phyloP scores from a whole-genome alignment of 352 stramenopile species.

The Plasmopara viticola region DNA sequence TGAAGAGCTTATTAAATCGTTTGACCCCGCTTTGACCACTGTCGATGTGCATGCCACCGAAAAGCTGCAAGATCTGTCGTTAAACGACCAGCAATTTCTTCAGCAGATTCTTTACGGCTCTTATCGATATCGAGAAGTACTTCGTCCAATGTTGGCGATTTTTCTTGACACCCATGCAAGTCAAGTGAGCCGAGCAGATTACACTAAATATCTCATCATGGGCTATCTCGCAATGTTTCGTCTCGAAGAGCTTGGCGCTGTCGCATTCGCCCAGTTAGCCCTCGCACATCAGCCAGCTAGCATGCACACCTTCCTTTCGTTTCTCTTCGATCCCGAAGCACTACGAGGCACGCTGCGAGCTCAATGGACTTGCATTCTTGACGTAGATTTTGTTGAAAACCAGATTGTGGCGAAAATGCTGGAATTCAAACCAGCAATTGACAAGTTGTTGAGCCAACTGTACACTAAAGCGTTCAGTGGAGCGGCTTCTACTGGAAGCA shows the following conservation, averaged over 20 bases:
- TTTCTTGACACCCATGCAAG: slow-evolving; percentile 80
- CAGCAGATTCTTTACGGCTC: slow-evolving; percentile 88
- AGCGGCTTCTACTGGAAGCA: slow-evolving; percentile 14
- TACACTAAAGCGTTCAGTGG: slow-evolving; percentile 63
- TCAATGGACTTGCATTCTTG: slow-evolving; percentile 79
- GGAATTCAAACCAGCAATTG: slow-evolving; percentile 28
- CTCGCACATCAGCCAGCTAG: slow-evolving; percentile 67
- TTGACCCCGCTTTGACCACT: slow-evolving; percentile 63
- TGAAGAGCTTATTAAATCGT: slow-evolving; percentile 73
- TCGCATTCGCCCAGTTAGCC: slow-evolving; percentile 57
- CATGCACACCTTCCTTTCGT: slow-evolving; percentile 84
- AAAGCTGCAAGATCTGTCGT: slow-evolving; percentile 35
- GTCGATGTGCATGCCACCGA: slow-evolving; percentile 74
- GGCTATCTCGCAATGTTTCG: slow-evolving; percentile 86
- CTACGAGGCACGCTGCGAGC: slow-evolving; percentile 61
- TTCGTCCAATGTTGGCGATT: slow-evolving; percentile 71
- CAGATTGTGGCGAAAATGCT: slow-evolving; percentile 66
- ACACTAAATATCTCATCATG: slow-evolving; percentile 89
- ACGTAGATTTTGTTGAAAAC: slow-evolving; percentile 79
- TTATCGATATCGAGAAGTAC: slow-evolving; percentile 81
- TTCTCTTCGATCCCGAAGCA: slow-evolving; percentile 67
- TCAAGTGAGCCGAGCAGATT: slow-evolving; percentile 74
- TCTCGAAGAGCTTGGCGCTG: slow-evolving; percentile 76
- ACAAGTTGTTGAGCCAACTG: slow-evolving; percentile 42
- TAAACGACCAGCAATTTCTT: slow-evolving; percentile 59